A percentile compares a stretch with the other conserved stretches of the same genome.
Conservation (phyloP, 768 basidiomycete species). For the Hericium erinaceus region DNA sequence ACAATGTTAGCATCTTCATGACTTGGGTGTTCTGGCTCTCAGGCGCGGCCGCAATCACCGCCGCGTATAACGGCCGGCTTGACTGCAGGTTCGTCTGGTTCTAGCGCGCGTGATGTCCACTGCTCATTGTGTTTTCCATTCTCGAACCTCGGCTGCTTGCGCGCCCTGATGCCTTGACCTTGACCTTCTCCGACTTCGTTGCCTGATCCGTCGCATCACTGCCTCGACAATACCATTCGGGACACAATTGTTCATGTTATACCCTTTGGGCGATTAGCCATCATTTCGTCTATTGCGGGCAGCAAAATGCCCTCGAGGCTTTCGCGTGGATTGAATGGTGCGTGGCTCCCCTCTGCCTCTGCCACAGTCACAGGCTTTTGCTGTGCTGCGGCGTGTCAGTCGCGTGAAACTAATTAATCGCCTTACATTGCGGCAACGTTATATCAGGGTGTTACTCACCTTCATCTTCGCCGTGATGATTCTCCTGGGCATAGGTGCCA, state of each 20-base stretch:
- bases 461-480: constrained; percentile 3
- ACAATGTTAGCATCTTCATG: constrained; percentile 7
- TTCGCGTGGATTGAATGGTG: constrained; percentile 17
- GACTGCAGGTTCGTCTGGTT: constrained; percentile 5
- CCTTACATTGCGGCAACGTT: neutral
- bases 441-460: constrained; percentile 10
- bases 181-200: neutral
- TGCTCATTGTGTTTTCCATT: neutral
- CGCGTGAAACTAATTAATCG: too few relatives aligned
- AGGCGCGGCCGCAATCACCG: constrained; percentile 13
- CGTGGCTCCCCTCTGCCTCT: neutral
- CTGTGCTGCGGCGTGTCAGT: too few relatives aligned
- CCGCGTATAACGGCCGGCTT: constrained; percentile 2
- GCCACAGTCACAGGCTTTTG: neutral
- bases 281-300: constrained; percentile 8
- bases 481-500: constrained; percentile 4
- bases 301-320: constrained; percentile 11
- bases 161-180: neutral
- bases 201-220: neutral
- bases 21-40: constrained; percentile 17
- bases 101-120: neutral
- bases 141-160: neutral
- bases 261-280: neutral
- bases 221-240: neutral
- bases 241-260: neutral